phyloP scores from a whole-genome alignment of 2,329 filamentous ascomycete genomes.

The Pseudogymnoascus sp. region DNA sequence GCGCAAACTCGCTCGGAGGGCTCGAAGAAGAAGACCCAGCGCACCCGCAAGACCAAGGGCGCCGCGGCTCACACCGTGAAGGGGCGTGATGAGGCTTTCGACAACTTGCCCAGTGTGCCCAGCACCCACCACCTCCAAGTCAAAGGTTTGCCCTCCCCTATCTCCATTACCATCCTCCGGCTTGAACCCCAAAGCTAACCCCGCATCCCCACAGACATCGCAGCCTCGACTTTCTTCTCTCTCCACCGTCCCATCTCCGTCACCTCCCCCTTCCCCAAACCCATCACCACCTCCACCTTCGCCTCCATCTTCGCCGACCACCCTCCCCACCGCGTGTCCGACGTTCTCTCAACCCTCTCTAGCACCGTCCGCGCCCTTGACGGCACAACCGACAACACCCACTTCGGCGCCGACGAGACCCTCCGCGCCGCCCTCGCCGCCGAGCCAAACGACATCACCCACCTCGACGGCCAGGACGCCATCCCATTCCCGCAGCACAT shows the following conservation, averaged over 20 bases:
- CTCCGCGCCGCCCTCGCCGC: conserved; percentile 35
- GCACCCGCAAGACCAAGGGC: conserved; percentile 50
- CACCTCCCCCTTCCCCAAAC: conserved; percentile 68
- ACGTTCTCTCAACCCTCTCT: conserved; percentile 60
- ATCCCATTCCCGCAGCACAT: conserved; percentile 60
- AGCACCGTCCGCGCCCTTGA: conserved; percentile 52
- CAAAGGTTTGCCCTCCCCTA: conserved; percentile 40
- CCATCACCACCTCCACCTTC: conserved; percentile 66
- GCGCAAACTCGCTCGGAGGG: conserved; percentile 18
- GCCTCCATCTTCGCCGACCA: conserved; percentile 68
- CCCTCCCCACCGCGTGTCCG: conserved; percentile 41
- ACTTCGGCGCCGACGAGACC: conserved; percentile 27
- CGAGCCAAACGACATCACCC: conserved; percentile 44
- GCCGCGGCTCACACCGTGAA: conserved; percentile 29
- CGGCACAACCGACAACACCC: conserved; percentile 24
- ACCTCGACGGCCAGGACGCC: conserved; percentile 41
- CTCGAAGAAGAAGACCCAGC: conserved; percentile 26
- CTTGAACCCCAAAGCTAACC: conserved; percentile 13
- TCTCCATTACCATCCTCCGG: background rate
- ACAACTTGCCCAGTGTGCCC: conserved; percentile 63
- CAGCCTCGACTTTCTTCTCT: conserved; percentile 88
- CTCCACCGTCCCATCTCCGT: conserved; percentile 91
- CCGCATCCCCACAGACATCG: conserved; percentile 55
- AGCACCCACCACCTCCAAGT: conserved; percentile 64
- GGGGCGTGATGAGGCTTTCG: conserved; percentile 37